Conservation (phyloP, 2,329 filamentous ascomycete species). For the Claviceps spartinae region DNA sequence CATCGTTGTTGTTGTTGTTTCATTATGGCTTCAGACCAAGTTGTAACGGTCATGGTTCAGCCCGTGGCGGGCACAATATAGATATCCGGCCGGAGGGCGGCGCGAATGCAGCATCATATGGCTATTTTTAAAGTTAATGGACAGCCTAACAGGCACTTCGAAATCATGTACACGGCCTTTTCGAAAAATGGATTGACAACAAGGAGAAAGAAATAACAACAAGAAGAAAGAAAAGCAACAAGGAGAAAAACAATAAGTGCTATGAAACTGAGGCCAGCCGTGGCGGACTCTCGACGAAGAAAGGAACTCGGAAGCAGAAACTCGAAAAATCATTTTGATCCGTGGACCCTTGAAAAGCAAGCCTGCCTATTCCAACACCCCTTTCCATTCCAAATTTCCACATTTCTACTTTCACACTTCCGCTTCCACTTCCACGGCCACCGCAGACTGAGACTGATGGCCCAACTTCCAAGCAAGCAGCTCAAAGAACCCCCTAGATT, state of each 20-base stretch:
- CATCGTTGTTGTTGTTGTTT: too few relatives aligned
- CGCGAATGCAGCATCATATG: not conserved
- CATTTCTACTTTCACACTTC: too few relatives aligned
- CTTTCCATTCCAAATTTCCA: not conserved
- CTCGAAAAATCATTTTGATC: too few relatives aligned
- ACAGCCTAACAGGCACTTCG: not conserved
- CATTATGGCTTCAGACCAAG: too few relatives aligned
- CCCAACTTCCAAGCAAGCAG: not conserved
- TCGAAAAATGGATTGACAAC: not conserved
- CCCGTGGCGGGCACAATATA: not conserved
- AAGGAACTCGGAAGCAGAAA: too few relatives aligned
- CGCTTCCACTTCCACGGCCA: too few relatives aligned
- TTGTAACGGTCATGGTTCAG: not conserved
- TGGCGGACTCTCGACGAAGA: not conserved
- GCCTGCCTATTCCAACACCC: not conserved
- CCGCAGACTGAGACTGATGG: not conserved
- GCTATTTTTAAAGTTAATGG: not conserved
- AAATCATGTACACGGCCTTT: not conserved
- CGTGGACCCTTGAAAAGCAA: not conserved
- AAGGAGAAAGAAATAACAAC: not conserved
- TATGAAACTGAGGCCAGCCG: not conserved
- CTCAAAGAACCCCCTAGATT: conserved; percentile 12
- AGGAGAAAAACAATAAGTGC: not conserved
- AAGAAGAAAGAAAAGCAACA: not conserved
- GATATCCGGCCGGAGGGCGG: not conserved